Conservation (phyloP, 257 asterid species). For the Nicotiana obtusifolia region DNA sequence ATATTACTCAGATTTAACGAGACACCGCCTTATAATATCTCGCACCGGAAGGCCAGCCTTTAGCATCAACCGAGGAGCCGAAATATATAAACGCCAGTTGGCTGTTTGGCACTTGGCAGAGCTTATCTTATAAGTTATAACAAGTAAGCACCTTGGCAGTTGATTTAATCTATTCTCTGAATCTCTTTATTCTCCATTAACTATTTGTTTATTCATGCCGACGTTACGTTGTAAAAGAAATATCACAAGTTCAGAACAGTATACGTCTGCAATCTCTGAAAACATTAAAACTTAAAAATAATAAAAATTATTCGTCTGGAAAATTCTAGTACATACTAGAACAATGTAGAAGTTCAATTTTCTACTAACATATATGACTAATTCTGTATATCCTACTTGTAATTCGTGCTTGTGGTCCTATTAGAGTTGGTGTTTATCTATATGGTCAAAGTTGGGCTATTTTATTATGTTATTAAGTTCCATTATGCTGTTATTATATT, state of each 20-base stretch:
- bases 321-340: neutral
- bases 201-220: neutral
- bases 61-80: neutral
- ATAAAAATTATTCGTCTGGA: neutral
- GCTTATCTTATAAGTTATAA: neutral
- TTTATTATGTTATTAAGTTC: neutral
- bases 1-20: neutral
- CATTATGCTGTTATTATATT: neutral
- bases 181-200: neutral
- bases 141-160: neutral
- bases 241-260: neutral
- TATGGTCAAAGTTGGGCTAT: no score
- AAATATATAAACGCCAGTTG: neutral
- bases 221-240: neutral
- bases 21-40: neutral
- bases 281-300: neutral
- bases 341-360: neutral
- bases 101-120: neutral
- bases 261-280: neutral
- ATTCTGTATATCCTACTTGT: neutral
- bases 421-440: neutral
- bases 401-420: conserved; percentile 4
- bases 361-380: neutral
- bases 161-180: neutral
- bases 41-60: neutral